Evolutionary conservation across 345 rosid genomes (phyloP).

Genomic region (Litchi chinensis): DNA sequence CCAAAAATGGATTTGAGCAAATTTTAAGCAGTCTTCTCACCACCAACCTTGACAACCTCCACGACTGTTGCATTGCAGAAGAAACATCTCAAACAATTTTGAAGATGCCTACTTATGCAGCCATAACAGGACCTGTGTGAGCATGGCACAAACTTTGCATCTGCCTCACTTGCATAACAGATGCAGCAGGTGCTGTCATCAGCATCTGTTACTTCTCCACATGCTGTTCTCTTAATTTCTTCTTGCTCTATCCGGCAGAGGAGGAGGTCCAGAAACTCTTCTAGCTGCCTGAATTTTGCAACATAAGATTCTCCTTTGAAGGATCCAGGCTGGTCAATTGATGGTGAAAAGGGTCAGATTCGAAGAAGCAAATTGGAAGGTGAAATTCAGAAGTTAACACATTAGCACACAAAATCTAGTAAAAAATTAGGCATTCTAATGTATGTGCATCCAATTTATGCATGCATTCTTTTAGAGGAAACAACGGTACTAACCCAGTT

Average conservation of each 20-base stretch:
- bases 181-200: slow-evolving; percentile 83
- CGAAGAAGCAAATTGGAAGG: neutral
- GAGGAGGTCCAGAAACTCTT: slow-evolving; percentile 63
- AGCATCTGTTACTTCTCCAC: slow-evolving; percentile 38
- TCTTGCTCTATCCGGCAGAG: slow-evolving; percentile 45
- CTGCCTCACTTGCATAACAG: slow-evolving; percentile 67
- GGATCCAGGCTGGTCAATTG: slow-evolving; percentile 58
- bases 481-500: slow-evolving; percentile 68
- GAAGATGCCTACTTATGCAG: slow-evolving; percentile 94
- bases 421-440: neutral
- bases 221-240: slow-evolving; percentile 33
- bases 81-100: slow-evolving; percentile 90
- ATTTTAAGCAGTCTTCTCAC: slow-evolving; percentile 17
- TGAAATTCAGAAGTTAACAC: neutral
- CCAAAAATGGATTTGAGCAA: neutral
- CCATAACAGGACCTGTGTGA: slow-evolving; percentile 85
- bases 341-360: neutral
- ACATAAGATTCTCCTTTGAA: slow-evolving; percentile 53
- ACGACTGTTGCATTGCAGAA: slow-evolving; percentile 84
- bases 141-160: slow-evolving; percentile 78
- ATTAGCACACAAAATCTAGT: neutral
- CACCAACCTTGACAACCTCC: slow-evolving; percentile 50
- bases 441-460: neutral
- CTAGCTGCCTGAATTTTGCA: slow-evolving; percentile 60
- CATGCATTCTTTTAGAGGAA: neutral